Percentiles rank a stretch among this genome's conserved stretches.
Conservation (phyloP, 805 yeast genomes). For the Maudiozyma serrabonitensis region DNA sequence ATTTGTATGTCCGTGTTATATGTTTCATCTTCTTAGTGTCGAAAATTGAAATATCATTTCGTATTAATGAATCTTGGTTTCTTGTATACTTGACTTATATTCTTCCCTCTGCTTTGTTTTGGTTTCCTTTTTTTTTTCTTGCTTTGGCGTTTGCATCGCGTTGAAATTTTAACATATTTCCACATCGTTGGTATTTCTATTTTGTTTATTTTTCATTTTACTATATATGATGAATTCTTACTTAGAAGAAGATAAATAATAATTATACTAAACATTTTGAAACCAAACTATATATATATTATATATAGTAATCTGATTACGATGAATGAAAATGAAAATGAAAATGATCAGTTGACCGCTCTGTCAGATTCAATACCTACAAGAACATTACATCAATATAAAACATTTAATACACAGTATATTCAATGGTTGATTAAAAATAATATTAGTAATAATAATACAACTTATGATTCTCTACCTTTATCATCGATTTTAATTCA, state of each 20-base stretch:
- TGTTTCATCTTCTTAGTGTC: too few relatives aligned
- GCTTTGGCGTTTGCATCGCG: too few relatives aligned
- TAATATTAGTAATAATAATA: constrained; percentile 4
- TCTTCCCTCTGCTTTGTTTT: neutral
- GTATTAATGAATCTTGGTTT: too few relatives aligned
- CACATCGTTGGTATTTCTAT: neutral
- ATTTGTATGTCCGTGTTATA: too few relatives aligned
- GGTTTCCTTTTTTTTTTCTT: too few relatives aligned
- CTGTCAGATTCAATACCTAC: constrained; percentile 21
- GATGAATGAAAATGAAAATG: neutral
- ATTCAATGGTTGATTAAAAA: constrained; percentile 20
- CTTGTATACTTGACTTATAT: neutral
- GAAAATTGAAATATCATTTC: too few relatives aligned
- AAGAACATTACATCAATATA: constrained; percentile 22
- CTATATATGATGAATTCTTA: too few relatives aligned
- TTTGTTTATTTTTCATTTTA: neutral
- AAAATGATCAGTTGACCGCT: neutral
- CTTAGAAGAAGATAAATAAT: too few relatives aligned
- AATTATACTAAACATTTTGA: too few relatives aligned
- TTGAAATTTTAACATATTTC: neutral
- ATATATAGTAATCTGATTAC: neutral
- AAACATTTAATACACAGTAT: constrained; percentile 20
- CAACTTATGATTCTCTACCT: constrained; percentile 14
- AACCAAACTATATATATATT: too few relatives aligned
- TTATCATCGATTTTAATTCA: constrained; percentile 19